Evolutionary conservation across 2,329 filamentous ascomycete species (phyloP).

Genomic region (Microascus cirrosus): DNA sequence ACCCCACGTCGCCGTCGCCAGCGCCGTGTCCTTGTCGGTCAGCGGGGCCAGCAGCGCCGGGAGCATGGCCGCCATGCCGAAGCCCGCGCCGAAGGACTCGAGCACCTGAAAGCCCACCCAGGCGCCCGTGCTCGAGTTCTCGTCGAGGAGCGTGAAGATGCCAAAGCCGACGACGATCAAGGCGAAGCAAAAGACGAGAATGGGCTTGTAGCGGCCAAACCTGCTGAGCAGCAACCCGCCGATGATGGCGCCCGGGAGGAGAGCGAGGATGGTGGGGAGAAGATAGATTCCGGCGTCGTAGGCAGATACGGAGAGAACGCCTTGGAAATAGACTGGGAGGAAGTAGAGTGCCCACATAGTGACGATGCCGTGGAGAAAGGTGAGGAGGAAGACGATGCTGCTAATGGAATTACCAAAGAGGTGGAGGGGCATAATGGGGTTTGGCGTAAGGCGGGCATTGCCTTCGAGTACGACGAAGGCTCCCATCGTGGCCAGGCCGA

Average conservation of each 20-base stretch:
- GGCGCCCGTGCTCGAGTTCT: slow-evolving; percentile 17
- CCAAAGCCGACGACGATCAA: slow-evolving; percentile 25
- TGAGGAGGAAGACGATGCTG: slow-evolving; percentile 19
- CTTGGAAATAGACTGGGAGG: slow-evolving; percentile 33
- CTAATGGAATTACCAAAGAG: slow-evolving; percentile 24
- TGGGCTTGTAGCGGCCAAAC: slow-evolving; percentile 32
- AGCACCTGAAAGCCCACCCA: slow-evolving; percentile 36
- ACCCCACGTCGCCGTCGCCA: slow-evolving; percentile 26
- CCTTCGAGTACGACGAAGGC: slow-evolving; percentile 10
- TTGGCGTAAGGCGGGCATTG: background rate
- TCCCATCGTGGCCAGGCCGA: slow-evolving; percentile 20
- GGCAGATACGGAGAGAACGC: slow-evolving; percentile 26
- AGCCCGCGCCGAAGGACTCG: slow-evolving; percentile 25
- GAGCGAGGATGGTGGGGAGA: slow-evolving; percentile 7
- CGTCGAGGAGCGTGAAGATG: slow-evolving; percentile 27
- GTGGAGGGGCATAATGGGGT: background rate
- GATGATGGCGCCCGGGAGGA: slow-evolving; percentile 5
- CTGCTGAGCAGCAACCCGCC: slow-evolving; percentile 20
- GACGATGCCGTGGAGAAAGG: slow-evolving; percentile 20
- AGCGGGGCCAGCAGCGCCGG: slow-evolving; percentile 30
- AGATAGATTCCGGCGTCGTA: slow-evolving; percentile 15
- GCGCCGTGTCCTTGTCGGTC: slow-evolving; percentile 21
- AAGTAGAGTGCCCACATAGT: slow-evolving; percentile 23
- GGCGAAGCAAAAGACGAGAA: slow-evolving; percentile 24
- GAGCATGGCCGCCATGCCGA: slow-evolving; percentile 26